Conservation (phyloP, 495 filamentous ascomycete species). For the Letharia columbiana region DNA sequence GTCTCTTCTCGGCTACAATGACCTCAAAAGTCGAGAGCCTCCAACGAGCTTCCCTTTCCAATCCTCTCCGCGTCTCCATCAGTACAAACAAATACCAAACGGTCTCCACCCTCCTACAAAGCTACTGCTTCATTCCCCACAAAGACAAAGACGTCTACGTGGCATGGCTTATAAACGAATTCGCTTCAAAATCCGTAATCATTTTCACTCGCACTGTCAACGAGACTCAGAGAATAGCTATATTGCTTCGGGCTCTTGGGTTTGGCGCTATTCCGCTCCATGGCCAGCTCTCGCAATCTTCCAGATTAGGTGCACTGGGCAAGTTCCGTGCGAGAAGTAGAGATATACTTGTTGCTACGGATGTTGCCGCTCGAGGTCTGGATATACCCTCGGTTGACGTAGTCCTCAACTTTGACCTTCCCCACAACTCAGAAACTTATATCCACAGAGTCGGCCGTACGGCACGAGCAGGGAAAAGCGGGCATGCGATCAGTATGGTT, state of each 20-base stretch:
- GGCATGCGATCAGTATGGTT: slow-evolving; percentile 70
- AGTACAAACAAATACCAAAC: slow-evolving; percentile 75
- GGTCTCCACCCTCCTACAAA: slow-evolving; percentile 73
- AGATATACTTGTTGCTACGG: slow-evolving; percentile 88
- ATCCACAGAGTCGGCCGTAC: slow-evolving; percentile 93
- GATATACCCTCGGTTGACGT: slow-evolving; percentile 90
- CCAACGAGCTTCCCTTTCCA: slow-evolving; percentile 75
- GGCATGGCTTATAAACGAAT: slow-evolving; percentile 75
- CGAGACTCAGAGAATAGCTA: slow-evolving; percentile 76
- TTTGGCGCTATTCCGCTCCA: slow-evolving; percentile 86
- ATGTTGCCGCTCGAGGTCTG: slow-evolving; percentile 87
- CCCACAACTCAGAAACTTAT: slow-evolving; percentile 79
- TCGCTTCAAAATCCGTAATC: slow-evolving; percentile 72
- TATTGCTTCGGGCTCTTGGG: slow-evolving; percentile 70
- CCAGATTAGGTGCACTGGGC: slow-evolving; percentile 73
- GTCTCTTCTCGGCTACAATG: slow-evolving; percentile 92
- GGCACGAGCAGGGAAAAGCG: slow-evolving; percentile 78
- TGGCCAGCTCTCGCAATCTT: slow-evolving; percentile 76
- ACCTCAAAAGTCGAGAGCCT: slow-evolving; percentile 84
- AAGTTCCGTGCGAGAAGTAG: slow-evolving; percentile 73
- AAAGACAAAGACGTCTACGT: slow-evolving; percentile 89
- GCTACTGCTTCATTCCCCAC: slow-evolving; percentile 76
- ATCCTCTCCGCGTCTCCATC: slow-evolving; percentile 70
- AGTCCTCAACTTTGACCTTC: slow-evolving; percentile 81
- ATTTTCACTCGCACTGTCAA: slow-evolving; percentile 91